A percentile compares a stretch with the other conserved stretches of the same genome.
Conservation (phyloP, 805 yeast genomes). For the Barnettozyma californica region DNA sequence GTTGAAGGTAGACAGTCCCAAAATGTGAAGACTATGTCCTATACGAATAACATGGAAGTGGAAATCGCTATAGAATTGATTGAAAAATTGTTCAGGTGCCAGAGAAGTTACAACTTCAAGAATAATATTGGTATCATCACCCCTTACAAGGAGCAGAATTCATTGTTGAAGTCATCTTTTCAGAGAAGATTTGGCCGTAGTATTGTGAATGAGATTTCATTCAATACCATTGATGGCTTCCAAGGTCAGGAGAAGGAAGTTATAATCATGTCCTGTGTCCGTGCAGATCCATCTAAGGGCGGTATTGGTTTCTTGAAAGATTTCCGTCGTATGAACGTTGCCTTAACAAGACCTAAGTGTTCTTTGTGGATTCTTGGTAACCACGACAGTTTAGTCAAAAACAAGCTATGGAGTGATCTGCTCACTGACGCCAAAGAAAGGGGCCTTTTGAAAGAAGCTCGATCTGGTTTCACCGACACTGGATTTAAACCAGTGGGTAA, state of each 20-base stretch:
- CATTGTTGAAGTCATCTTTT: constrained; percentile 53
- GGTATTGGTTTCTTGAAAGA: constrained; percentile 89
- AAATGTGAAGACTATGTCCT: constrained; percentile 61
- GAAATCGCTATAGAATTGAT: constrained; percentile 64
- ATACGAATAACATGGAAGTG: constrained; percentile 68
- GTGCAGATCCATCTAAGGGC: constrained; percentile 59
- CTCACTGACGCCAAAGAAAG: constrained; percentile 60
- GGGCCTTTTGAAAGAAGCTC: constrained; percentile 16
- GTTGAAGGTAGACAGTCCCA: constrained; percentile 60
- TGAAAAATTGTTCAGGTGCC: constrained; percentile 42
- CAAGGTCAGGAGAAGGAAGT: constrained; percentile 98
- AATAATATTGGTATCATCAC: constrained; percentile 88
- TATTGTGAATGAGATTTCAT: constrained; percentile 66
- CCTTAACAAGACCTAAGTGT: constrained; percentile 86
- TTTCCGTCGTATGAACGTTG: constrained; percentile 94
- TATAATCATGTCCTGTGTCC: constrained; percentile 90
- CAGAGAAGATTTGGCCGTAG: constrained; percentile 52
- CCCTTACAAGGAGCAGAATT: constrained; percentile 88
- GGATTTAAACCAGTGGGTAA: neutral
- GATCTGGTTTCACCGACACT: constrained; percentile 16
- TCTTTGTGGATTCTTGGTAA: constrained; percentile 93
- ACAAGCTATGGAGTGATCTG: constrained; percentile 69
- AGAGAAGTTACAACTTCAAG: constrained; percentile 45
- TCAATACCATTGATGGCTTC: constrained; percentile 95
- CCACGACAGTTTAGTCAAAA: constrained; percentile 53